Base-by-base conservation (phyloP, 768 basidiomycete genomes). In the Phaeotremella skinneri region DNA sequence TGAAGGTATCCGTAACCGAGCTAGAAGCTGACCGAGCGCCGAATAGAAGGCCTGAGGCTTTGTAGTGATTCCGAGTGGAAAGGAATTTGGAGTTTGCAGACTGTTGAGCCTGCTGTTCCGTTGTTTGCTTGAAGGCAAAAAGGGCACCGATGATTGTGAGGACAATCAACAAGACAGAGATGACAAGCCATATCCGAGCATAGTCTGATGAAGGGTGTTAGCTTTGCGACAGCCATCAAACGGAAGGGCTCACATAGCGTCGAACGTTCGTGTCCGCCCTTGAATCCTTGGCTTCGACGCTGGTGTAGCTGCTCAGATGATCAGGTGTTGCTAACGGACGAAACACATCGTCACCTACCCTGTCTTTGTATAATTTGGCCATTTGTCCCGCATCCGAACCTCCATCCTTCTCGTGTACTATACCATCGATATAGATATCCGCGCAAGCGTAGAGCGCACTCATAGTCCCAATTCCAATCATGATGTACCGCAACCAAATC, bases 381-480 rank as follows among this genome's bases (percentile, higher is more conserved):
- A 68, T 66, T 9, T 50, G 55, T 7, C 55, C 59, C 13, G 52
- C 50, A 56, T 73, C 71, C 13, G 64, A 66, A 29, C 55, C 52
- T 2, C 26, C 39, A 3, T 59, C 62, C 27, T 55, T 49, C 26
- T 49, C 58, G 32, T 64, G 50, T 31, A 45, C 52, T 17, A 69
- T 52, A 3, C 69, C 66, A 52, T 73, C 71, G 16, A 59, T 45
- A 25, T 59, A 58, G 14, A 73, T 55, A 54, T 73, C 71, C 64
- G 64, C 65, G 4, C 66, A 53, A 4, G 71, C 69, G 32, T 73
- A 73, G 34, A 62, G 27, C 2, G 66, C 66, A 41, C 61, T 66
- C 42, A 70, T 58, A 20, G 59, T 37, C 5, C 71, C 71, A 34
- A 70, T 62, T 56, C 67, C 67, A 21, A 73, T 60, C 49, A 73